Evolutionary conservation across 2,329 filamentous ascomycete genomes (phyloP).

Genomic region (Didymella exigua): DNA sequence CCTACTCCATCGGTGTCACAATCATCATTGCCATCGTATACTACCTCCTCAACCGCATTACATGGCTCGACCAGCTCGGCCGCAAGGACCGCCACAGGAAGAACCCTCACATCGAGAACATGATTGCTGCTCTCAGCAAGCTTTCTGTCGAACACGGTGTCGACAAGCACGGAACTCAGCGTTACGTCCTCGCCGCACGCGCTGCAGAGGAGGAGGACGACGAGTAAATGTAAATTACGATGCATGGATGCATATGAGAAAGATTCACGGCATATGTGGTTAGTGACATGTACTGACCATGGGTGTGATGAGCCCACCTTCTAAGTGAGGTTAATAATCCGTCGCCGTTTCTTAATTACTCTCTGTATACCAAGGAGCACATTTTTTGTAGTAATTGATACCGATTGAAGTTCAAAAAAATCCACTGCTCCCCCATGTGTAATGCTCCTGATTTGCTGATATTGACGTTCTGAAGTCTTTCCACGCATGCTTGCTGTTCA

Average conservation of each 20-base stretch:
- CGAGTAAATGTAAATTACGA: constrained; percentile 39
- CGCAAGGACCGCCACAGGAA: constrained; percentile 66
- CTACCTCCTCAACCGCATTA: constrained; percentile 64
- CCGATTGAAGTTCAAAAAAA: constrained; percentile 20
- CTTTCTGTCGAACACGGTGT: constrained; percentile 65
- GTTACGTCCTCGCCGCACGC: constrained; percentile 54
- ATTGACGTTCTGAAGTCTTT: not conserved
- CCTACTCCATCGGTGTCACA: constrained; percentile 69
- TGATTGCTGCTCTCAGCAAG: constrained; percentile 68
- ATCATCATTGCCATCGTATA: constrained; percentile 71
- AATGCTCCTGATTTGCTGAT: not conserved
- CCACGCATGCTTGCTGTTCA: not conserved
- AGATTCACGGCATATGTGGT: constrained; percentile 32
- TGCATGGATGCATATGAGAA: constrained; percentile 24
- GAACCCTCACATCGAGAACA: constrained; percentile 70
- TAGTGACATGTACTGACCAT: constrained; percentile 31
- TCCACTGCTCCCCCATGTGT: not conserved
- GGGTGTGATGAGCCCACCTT: constrained; percentile 34
- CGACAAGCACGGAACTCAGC: constrained; percentile 54
- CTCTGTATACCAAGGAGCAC: constrained; percentile 40
- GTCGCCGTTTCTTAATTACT: constrained; percentile 37
- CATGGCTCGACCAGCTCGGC: constrained; percentile 66
- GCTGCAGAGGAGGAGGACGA: constrained; percentile 57
- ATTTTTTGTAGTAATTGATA: constrained; percentile 37
- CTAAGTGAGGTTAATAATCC: constrained; percentile 34